Base-by-base conservation (phyloP, 768 basidiomycete species). In the Hericium erinaceus region DNA sequence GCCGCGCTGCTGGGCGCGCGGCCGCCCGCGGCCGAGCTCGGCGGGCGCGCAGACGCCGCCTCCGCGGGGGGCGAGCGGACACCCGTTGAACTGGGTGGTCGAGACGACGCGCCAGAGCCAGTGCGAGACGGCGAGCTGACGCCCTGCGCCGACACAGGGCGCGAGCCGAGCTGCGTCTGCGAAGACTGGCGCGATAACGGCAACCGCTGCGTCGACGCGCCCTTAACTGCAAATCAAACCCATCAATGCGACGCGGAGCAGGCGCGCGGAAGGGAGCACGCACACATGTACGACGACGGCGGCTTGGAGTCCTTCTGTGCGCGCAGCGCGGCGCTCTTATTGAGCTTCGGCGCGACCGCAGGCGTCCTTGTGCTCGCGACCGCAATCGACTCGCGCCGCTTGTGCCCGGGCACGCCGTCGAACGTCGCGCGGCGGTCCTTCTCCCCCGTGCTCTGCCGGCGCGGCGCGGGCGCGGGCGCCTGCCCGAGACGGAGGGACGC, bases 341-440 rank as follows among this genome's bases (percentile, higher is more conserved):
- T 81, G 38, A 69, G 65, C 16, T 76, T 68, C 6, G 81, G 80
- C 5, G 66, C 59, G n/a, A 79, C 72, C 1, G 67, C 66, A 9
- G 80, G 80, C 10, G 74, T 61, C 52, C 66, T 67, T 10, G 73
- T 75, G 60, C 78, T 80, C 16, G 84, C 78, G 9, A 93, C 91
- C 6, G 81, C 69, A 60, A 93, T 84, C 13, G 80, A 81, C 66
- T 89, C 87, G 26, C 85, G 73, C 56, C 90, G 77, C 70, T 92
- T 92, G 65, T 93, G 90, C 0, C 90, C 90, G 5, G 91, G 90
- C 3, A 92, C 84, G 38, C 89, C 89, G 0, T 87, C 85, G 64
- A 92, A 93, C 0, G 77, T 81, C 53, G 20, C 54, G 9, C 52
- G 49, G 33, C 56, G 55, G 7, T 57, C 58, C 37, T 69, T 68